These are phyloP conservation scores for Umbelopsis isabellina DNA, from an alignment of 192 early-diverging fungal species.

Conservation along the genomic window DNA sequence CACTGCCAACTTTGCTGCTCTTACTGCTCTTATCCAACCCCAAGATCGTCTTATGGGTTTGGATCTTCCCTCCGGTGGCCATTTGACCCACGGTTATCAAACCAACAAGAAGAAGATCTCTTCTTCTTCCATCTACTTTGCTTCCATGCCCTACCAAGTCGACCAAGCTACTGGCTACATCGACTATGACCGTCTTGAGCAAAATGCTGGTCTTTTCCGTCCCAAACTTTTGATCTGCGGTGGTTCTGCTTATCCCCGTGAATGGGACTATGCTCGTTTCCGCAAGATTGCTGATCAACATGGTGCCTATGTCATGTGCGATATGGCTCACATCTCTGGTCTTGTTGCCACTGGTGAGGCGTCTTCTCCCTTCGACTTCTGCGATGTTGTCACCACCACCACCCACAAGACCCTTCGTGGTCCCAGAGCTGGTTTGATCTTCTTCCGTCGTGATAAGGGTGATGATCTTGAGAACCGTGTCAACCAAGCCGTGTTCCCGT, in stretches of 20 bases:
- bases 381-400: slow-evolving; percentile 99
- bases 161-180: slow-evolving; percentile 84
- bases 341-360: slow-evolving; percentile 92
- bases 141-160: slow-evolving; percentile 98
- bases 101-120: slow-evolving; percentile 99
- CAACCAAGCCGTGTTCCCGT: slow-evolving; percentile 99
- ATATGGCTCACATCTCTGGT: slow-evolving; percentile 99
- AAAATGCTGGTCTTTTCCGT: slow-evolving; percentile 91
- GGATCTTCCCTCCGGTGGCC: slow-evolving; percentile 99
- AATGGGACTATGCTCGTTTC: slow-evolving; percentile 97
- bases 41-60: slow-evolving; percentile 99
- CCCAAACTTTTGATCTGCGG: slow-evolving; percentile 99
- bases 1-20: slow-evolving; percentile 98
- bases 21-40: slow-evolving; percentile 93
- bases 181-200: slow-evolving; percentile 95
- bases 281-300: slow-evolving; percentile 97
- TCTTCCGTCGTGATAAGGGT: slow-evolving; percentile 90
- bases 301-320: slow-evolving; percentile 95
- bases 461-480: slow-evolving; percentile 92
- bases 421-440: slow-evolving; percentile 98
- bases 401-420: slow-evolving; percentile 99
- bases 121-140: slow-evolving; percentile 99
- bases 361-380: slow-evolving; percentile 92
- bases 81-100: slow-evolving; percentile 99
- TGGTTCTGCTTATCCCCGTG: slow-evolving; percentile 97